Evolutionary conservation across 768 basidiomycete genomes (phyloP).

Genomic region (Macrolepiota fuliginosa): DNA sequence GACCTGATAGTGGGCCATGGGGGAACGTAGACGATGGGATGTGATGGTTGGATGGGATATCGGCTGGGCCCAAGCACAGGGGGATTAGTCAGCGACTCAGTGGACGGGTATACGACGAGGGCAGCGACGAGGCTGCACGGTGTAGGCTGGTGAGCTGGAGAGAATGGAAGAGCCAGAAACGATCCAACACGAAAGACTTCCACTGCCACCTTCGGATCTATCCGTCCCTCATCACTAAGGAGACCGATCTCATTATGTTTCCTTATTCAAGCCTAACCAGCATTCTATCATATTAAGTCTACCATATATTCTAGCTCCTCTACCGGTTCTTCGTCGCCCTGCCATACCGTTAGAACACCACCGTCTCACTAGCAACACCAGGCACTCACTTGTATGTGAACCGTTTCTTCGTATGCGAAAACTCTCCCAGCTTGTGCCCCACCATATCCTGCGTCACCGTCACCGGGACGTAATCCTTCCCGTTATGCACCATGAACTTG

Average conservation of each 20-base stretch:
- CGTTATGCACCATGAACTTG: slow-evolving; percentile 92
- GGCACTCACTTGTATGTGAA: slow-evolving; percentile 79
- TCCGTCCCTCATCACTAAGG: slow-evolving; percentile 19
- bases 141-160: slow-evolving; percentile 5
- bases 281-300: not conserved
- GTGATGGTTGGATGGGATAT: slow-evolving; percentile 1
- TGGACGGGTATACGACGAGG: not conserved
- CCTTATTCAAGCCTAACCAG: not conserved
- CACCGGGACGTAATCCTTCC: slow-evolving; percentile 85
- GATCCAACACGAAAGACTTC: too few relatives aligned
- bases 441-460: slow-evolving; percentile 96
- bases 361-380: not conserved
- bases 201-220: slow-evolving; percentile 18
- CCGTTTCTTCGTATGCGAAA: slow-evolving; percentile 84
- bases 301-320: not conserved
- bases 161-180: too few relatives aligned
- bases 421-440: slow-evolving; percentile 96
- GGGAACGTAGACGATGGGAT: slow-evolving; percentile 4
- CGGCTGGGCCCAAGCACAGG: not conserved
- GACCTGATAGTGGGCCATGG: slow-evolving; percentile 38
- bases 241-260: slow-evolving; percentile 5
- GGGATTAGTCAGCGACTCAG: not conserved
- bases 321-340: slow-evolving; percentile 13
- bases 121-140: not conserved
- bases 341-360: not conserved